Evolutionary conservation across 352 stramenopile species (phyloP).

Genomic region (Phytophthora vignae): DNA sequence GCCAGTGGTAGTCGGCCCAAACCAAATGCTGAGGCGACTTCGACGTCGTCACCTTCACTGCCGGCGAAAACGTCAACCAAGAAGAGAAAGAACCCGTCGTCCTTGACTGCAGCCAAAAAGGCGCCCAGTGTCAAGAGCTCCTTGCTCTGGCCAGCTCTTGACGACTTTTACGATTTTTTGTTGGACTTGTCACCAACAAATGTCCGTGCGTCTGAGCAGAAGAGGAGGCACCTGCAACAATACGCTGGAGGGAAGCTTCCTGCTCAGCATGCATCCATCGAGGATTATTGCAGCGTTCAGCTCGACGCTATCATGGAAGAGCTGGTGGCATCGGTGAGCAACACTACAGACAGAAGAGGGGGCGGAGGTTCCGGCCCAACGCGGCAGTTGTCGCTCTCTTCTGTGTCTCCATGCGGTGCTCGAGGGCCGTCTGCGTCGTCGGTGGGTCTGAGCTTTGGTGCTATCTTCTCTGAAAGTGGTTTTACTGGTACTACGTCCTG

Average conservation of each 20-base stretch:
- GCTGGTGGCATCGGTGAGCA: conserved; percentile 62
- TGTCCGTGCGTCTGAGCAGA: conserved; percentile 42
- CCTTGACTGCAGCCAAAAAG: conserved; percentile 22
- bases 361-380: conserved; percentile 37
- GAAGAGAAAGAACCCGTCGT: conserved; percentile 25
- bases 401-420: conserved; percentile 64
- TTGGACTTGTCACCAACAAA: conserved; percentile 65
- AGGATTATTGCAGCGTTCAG: conserved; percentile 66
- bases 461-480: conserved; percentile 77
- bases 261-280: conserved; percentile 51
- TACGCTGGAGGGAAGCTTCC: conserved; percentile 51
- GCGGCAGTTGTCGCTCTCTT: conserved; percentile 48
- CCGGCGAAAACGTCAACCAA: conserved; percentile 20
- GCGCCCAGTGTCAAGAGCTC: conserved; percentile 55
- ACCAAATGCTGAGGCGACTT: neutral
- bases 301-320: conserved; percentile 79
- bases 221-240: conserved; percentile 33
- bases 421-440: conserved; percentile 30
- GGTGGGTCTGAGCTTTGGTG: conserved; percentile 49
- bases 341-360: conserved; percentile 44
- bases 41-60: conserved; percentile 1
- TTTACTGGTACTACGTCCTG: conserved; percentile 55
- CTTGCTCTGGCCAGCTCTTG: conserved; percentile 73
- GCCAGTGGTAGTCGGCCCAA: neutral
- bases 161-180: conserved; percentile 83